Evolutionary conservation across 176 grass and related monocot genomes (phyloP), one percentile per base, ranked within the genome.

Genomic region (Eleusine coracana): DNA sequence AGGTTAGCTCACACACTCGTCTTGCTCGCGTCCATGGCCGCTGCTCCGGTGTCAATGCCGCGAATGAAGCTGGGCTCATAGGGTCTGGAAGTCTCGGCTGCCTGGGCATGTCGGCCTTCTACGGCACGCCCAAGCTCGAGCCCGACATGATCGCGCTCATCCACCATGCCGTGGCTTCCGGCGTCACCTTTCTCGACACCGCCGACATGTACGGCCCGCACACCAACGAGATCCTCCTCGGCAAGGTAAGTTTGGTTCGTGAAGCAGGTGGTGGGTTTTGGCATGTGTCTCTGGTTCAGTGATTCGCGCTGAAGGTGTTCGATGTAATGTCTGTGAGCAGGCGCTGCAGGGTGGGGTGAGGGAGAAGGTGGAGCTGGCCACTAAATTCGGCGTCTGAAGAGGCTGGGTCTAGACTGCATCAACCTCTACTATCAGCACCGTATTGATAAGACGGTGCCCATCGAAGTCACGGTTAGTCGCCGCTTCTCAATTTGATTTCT

Each of bases 381-480:
- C 89, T 11, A 91, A 87, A 73, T 91, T 84, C 46, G 89, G 89
- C 11, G 3, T 81, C 21, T 94, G 15, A 10, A 34, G 18, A 59
- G 89, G 3, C 92, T 94, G 0, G 92, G 88, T 15, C 70, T 84
- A 2, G 83, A 89, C 42, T 85, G 70, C 83, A 82, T 94, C 8
- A 89, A 94, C 73, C 86, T 94, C 5, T 94, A 94, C 80, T 94
- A 88, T 46, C 92, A 88, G 52, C 89, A 91, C 52, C 86, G 89
- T 3, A 48, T 91, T 7, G 92, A 91, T 61, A 84, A 17, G 5
- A 68, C 9, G 6, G 73, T 86, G 13, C 92, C 92, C 7, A 75
- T 89, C 2, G 92, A 94, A 51, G 44, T 82, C 61, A 91, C 92
- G n/a, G 92, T 91, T 38, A 91, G 84, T 73, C 5, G 2, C 45